Base-by-base conservation (phyloP, 2,329 filamentous ascomycete species). In the Thermomyces lanuginosus region DNA sequence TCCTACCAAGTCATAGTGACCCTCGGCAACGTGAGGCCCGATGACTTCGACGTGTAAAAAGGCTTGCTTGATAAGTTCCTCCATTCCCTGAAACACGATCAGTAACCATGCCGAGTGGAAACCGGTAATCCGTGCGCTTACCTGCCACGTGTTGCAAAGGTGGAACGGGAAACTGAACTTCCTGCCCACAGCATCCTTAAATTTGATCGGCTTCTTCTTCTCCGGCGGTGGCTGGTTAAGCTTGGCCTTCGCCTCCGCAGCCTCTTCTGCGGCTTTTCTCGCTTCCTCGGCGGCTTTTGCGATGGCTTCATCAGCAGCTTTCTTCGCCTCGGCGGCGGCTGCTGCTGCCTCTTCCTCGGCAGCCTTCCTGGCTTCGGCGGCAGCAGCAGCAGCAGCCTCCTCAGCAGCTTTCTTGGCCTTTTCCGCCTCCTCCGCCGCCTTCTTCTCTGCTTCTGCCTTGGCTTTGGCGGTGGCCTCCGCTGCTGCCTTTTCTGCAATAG, bases 101-200 rank as follows among this genome's bases (percentile, higher is more conserved):
- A 36, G 28, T 27, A 15, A 37, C 32, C 32, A 29, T 31, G 12
- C 12, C 15, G 25, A 5, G 21, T 9, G 10, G 21, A 8, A 22
- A 22, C 20, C 18, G 6, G 24, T 15, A 9, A 14, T 22, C 14
- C 7, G n/a, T 7, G 12, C 18, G 18, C 70, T 48, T 69, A 84
- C 79, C 59, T 64, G 60, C 82, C 82, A 91, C 2, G 75, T 89
- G 43, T 73, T 71, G 52, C 83, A 92, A 16, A 91, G 52, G 36
- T 84, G 71, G 55, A 76, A 92, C 1, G 84, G 84, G 45, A 93
- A 92, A 53, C 72, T 89, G 50, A 91, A 93, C 51, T 91, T 92
- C 38, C 84, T 69, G 16, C 81, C 80, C 9, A 93, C 72, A 1
- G 83, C 83, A 48, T 93, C 84, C 54, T 91, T 91, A 58, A 92